Base-by-base conservation (phyloP, 805 yeast species). In the Saccharomyces kudriavzevii region DNA sequence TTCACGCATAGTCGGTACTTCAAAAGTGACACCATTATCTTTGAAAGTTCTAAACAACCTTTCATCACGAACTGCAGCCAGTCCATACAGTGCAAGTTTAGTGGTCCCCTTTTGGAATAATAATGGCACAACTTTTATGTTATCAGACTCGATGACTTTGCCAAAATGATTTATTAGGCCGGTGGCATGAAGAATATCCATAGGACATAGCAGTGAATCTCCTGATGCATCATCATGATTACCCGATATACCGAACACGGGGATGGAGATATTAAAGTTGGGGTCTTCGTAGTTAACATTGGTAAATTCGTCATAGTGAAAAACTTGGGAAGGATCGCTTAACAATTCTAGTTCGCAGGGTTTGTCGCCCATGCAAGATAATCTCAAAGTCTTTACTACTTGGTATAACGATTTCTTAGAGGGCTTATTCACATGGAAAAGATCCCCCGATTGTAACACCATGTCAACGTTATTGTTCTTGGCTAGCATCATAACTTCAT, bases 201-300 rank as follows among this genome's bases (percentile, higher is more conserved):
- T 74, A 0, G 99, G 96, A 52, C 91, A 83, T 13, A 94, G 72
- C 52, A 88, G 71, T 24, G 85, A 84, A 51, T 83, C 87, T 1
- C 98, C 98, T 0, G 96, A 87, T 2, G 96, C 89, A 70, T 94
- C 98, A 69, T 94, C 99, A 67, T 94, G 99, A 63, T 94, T 94
- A 2, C 99, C 99, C 48, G 92, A 83, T 3, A 94, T 92, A 5
- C 91, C 92, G 74, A 94, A 89, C 8, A 94, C 79, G 0, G 99
- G 99, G 14, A 91, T 79, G 0, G 96, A 83, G 2, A 94, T 84
- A 68, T 94, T 94, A 56, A 89, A 70, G 67, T 94, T 89, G 1
- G 92, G 89, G 67, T 94, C 98, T 64, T 89, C 94, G 67, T 88
- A 95, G 64, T 90, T 90, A 27, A 91, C 87, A 52, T 80, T 78